Conservation (phyloP, 192 early-diverging fungal species). For the Borealophlyctis nickersoniae region DNA sequence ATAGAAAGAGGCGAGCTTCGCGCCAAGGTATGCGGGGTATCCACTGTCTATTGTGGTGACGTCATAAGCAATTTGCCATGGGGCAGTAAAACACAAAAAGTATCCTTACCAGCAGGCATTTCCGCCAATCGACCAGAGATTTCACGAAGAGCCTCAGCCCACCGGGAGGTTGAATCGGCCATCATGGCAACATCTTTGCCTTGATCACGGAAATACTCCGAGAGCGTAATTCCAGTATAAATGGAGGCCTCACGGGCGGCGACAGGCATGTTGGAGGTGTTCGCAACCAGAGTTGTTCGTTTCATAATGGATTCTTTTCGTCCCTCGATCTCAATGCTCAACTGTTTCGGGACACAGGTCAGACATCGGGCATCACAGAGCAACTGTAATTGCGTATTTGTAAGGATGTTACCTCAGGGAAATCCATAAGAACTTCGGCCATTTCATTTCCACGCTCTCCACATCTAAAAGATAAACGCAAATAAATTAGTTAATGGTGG, state of each 20-base stretch:
- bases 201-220: conserved; percentile 99
- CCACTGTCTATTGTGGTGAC: conserved; percentile 83
- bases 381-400: no score
- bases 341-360: no score
- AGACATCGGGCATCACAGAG: no score
- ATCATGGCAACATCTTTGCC: conserved; percentile 99
- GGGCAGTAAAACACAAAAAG: conserved; percentile 9
- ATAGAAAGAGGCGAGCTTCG: conserved; percentile 98
- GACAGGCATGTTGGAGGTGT: conserved; percentile 99
- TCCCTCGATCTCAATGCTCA: conserved; percentile 90
- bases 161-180: conserved; percentile 99
- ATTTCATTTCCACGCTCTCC: conserved; percentile 99
- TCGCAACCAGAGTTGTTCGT: conserved; percentile 97
- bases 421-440: conserved; percentile 99
- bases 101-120: conserved; percentile 86
- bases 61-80: not conserved
- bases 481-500: conserved; percentile 5
- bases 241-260: conserved; percentile 99
- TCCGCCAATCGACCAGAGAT: conserved; percentile 99
- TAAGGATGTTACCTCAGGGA: conserved; percentile 78
- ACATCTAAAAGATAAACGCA: conserved; percentile 21
- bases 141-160: conserved; percentile 99
- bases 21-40: conserved; percentile 98
- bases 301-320: conserved; percentile 99
- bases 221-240: conserved; percentile 99